Evolutionary conservation across 345 rosid species (phyloP), one percentile per base, ranked within the genome.

Genomic region (Rhizophora mangle): DNA sequence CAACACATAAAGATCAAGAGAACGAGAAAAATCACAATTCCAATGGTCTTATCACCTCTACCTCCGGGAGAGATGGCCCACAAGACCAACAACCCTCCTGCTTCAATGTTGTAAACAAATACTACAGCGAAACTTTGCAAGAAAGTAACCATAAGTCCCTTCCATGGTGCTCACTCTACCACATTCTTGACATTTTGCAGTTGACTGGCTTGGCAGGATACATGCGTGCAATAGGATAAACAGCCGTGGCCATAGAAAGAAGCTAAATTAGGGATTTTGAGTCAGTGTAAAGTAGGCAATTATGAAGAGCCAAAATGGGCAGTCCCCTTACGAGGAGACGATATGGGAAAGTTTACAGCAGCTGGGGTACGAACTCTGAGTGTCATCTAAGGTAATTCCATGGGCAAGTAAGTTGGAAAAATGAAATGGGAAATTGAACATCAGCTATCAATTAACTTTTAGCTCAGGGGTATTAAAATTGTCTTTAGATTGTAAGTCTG

Each of bases 241-340:
- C 88, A 3, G 83, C 85, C 1, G 89, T 86, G 0, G 92, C 63
- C 2, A 88, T 83, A 1, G 92, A 85, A 0, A 87, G 70, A 49
- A 85, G 84, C 46, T 15, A 9, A 39, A 18, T 81, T 77, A 19
- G 83, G n/a, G 70, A 65, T 31, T 53, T 31, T 5, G 81, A 64
- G 39, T 31, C 69, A 75, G 46, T 32, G 69, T 72, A 74, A 75
- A 36, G 72, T 83, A 85, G 6, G 55, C 78, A 2, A 65, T 66
- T 7, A 74, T 60, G 64, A 79, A 79, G 49, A 84, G 70, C 73
- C 74, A 72, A 31, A 32, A 78, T n/a, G 57, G 19, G 36, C 27
- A 6, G n/a, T 0, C 20, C 20, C 54, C 34, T 31, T 31, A 4
- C 34, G 34, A 31, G 31, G 34, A 31, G 34, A 31, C 5, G 34